Evolutionary conservation across 441 rosid genomes (phyloP).

Genomic region (Adansonia rubrostipa): DNA sequence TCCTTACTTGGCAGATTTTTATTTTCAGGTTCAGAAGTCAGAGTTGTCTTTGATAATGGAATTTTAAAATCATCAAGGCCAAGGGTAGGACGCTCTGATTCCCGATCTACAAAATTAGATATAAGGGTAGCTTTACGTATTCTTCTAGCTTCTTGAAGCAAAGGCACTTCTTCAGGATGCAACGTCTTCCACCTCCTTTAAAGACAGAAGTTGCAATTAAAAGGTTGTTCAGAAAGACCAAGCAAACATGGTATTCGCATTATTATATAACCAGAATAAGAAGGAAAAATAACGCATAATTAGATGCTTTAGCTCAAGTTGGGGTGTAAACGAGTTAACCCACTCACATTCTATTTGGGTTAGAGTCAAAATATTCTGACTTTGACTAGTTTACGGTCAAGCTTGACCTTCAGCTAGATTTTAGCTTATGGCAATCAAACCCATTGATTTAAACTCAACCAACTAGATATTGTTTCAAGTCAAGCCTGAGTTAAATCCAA

Average conservation of each 20-base stretch:
- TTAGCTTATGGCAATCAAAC: neutral
- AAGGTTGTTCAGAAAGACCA: constrained; percentile 9
- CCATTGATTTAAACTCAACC: constrained; percentile 12
- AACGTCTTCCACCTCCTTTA: constrained; percentile 78
- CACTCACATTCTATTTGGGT: neutral
- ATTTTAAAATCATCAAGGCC: constrained; percentile 57
- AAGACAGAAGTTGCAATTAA: constrained; percentile 4
- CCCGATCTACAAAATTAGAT: constrained; percentile 84
- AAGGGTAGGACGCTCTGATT: constrained; percentile 74
- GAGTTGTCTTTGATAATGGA: constrained; percentile 37
- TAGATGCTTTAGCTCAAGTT: neutral
- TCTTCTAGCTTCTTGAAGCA: constrained; percentile 61
- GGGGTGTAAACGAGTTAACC: neutral
- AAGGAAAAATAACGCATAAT: neutral
- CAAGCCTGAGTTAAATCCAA: constrained; percentile 13
- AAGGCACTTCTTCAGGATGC: constrained; percentile 66
- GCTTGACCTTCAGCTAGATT: neutral
- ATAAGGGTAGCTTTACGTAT: constrained; percentile 52
- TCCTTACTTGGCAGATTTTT: constrained; percentile 38
- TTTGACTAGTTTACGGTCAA: neutral
- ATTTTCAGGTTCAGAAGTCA: constrained; percentile 39
- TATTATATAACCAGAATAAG: neutral
- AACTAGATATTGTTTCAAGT: neutral
- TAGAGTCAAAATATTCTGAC: neutral
- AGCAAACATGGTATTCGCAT: neutral